phyloP scores from a whole-genome alignment of 164 flowering plant genomes.

The Nelumbo lutea region DNA sequence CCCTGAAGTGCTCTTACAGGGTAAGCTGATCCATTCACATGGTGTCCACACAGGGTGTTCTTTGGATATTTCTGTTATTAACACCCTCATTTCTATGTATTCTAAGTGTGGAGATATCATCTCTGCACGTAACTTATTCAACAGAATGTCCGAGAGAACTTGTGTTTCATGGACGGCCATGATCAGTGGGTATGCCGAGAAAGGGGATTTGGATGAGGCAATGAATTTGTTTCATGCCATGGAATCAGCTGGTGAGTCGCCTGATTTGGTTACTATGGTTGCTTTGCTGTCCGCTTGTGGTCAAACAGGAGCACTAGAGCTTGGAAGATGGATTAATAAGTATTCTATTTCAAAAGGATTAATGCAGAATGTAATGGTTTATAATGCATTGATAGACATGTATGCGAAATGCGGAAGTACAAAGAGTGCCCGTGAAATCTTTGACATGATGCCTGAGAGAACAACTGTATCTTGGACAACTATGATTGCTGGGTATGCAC shows the following conservation, averaged over 20 bases:
- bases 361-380: conserved; percentile 27
- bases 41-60: conserved; percentile 39
- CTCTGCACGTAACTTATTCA: conserved; percentile 39
- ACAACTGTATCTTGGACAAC: conserved; percentile 64
- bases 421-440: conserved; percentile 34
- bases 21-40: conserved; percentile 41
- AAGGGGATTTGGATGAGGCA: conserved; percentile 46
- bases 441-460: conserved; percentile 32
- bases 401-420: conserved; percentile 63
- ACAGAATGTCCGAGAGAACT: conserved; percentile 34
- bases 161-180: conserved; percentile 61
- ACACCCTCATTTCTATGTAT: conserved; percentile 57
- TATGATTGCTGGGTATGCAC: conserved; percentile 53
- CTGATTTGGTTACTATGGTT: conserved; percentile 56
- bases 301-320: conserved; percentile 44
- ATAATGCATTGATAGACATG: conserved; percentile 63
- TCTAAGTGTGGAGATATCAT: conserved; percentile 46
- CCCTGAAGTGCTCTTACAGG: conserved; percentile 25
- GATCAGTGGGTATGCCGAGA: conserved; percentile 53
- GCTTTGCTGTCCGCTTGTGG: conserved; percentile 51
- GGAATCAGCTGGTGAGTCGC: conserved; percentile 44
- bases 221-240: conserved; percentile 37
- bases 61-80: conserved; percentile 30
- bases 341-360: conserved; percentile 33
- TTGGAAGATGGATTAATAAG: conserved; percentile 46